A percentile compares a stretch with the other conserved stretches of the same genome.
Conservation (phyloP, 2,329 filamentous ascomycete genomes). For the Calonectria henricotiae region DNA sequence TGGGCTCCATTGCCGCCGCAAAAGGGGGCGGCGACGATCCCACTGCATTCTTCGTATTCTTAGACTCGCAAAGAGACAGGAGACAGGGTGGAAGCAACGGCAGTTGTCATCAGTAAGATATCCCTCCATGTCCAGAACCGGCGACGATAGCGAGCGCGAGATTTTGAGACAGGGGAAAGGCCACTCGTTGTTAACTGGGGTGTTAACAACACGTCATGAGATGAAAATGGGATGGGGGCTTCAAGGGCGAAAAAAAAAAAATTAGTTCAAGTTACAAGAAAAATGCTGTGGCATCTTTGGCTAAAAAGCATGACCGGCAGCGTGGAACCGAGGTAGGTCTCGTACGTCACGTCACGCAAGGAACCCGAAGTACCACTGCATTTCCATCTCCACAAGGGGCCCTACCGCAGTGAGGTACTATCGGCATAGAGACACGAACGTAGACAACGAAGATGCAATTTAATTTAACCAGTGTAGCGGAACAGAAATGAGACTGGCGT, state of each 20-base stretch:
- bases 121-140: not conserved
- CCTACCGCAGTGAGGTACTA: slow-evolving; percentile 1
- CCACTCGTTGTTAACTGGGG: not conserved
- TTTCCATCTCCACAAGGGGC: slow-evolving; percentile 11
- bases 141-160: not conserved
- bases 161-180: not conserved
- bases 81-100: not conserved
- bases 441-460: not conserved
- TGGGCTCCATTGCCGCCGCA: not conserved
- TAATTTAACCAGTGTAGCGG: slow-evolving; percentile 4
- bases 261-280: slow-evolving; percentile 1
- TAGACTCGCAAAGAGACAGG: not conserved
- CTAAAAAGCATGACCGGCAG: slow-evolving; percentile 5
- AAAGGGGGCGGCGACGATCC: slow-evolving; percentile 17
- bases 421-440: not conserved
- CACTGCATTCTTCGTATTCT: slow-evolving; percentile 1
- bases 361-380: slow-evolving; percentile 22
- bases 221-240: not conserved
- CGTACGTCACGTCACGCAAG: slow-evolving; percentile 18
- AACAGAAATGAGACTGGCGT: not conserved
- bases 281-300: not conserved
- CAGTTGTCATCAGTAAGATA: not conserved
- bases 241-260: not conserved
- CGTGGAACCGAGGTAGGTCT: slow-evolving; percentile 27
- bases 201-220: not conserved